Conservation (phyloP, 805 yeast genomes). For the Candida nonsorbophila region DNA sequence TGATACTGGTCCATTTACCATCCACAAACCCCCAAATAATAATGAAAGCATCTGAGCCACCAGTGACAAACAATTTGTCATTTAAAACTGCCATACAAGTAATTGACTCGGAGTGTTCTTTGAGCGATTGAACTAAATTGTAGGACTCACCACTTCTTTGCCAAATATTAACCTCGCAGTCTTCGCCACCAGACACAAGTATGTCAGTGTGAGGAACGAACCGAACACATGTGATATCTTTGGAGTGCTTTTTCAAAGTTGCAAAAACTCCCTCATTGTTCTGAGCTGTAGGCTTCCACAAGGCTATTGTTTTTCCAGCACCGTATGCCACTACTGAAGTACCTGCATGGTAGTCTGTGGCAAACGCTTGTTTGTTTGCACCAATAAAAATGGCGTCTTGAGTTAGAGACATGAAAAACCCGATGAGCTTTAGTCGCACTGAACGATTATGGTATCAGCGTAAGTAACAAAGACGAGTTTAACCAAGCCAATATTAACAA, state of each 20-base stretch:
- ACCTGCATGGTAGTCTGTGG: slow-evolving; percentile 44
- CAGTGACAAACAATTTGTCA: slow-evolving; percentile 45
- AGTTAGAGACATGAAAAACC: slow-evolving; percentile 1
- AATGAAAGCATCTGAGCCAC: slow-evolving; percentile 59
- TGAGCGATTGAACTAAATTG: slow-evolving; percentile 21
- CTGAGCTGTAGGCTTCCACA: slow-evolving; percentile 56
- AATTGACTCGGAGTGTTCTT: slow-evolving; percentile 46
- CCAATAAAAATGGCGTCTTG: slow-evolving; percentile 65
- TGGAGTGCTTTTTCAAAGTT: slow-evolving; percentile 58
- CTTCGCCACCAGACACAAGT: slow-evolving; percentile 65
- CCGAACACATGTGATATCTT: slow-evolving; percentile 62
- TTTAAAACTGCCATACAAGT: slow-evolving; percentile 45
- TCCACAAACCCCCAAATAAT: slow-evolving; percentile 43
- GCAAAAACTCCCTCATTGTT: slow-evolving; percentile 41
- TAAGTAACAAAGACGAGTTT: slow-evolving; percentile 14
- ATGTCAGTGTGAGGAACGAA: slow-evolving; percentile 37
- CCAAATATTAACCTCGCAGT: slow-evolving; percentile 62
- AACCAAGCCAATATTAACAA: slow-evolving; percentile 12
- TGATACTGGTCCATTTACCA: slow-evolving; percentile 16
- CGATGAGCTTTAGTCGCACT: neutral
- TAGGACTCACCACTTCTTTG: slow-evolving; percentile 19
- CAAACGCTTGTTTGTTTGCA: slow-evolving; percentile 62
- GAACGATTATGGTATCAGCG: slow-evolving; percentile 29
- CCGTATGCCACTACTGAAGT: slow-evolving; percentile 59
- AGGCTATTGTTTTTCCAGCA: slow-evolving; percentile 58